These are phyloP conservation scores for Tagetes patula DNA, from an alignment of 129 eudicot genomes.

Conservation along the genomic window DNA sequence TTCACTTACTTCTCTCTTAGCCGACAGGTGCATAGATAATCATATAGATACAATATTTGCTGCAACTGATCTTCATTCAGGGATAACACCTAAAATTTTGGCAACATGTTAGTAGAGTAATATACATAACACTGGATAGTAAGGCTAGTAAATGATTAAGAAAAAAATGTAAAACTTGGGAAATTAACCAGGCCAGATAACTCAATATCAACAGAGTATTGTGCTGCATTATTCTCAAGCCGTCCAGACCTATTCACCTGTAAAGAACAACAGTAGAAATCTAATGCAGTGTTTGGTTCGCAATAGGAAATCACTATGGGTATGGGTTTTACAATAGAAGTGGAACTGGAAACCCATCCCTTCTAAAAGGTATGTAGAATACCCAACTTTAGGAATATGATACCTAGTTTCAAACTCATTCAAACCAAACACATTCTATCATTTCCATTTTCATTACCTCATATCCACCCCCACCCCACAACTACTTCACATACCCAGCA, in stretches of 20 bases:
- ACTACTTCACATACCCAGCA: slow-evolving; percentile 7
- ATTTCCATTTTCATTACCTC: neutral
- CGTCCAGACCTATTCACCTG: slow-evolving; percentile 86
- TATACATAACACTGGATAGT: slow-evolving; percentile 9
- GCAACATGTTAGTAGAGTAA: slow-evolving; percentile 14
- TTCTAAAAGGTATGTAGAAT: neutral
- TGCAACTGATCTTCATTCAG: slow-evolving; percentile 74
- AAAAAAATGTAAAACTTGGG: neutral
- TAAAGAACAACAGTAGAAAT: slow-evolving; percentile 18
- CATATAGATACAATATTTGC: slow-evolving; percentile 64
- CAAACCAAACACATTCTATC: neutral
- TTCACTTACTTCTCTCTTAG: slow-evolving; percentile 52
- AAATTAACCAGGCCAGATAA: slow-evolving; percentile 59
- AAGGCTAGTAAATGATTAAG: neutral
- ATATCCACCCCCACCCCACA: neutral
- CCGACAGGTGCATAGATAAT: slow-evolving; percentile 60
- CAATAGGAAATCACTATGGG: neutral
- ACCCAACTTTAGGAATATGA: neutral
- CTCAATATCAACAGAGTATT: slow-evolving; percentile 66
- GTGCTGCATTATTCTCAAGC: slow-evolving; percentile 78
- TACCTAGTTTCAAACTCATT: neutral
- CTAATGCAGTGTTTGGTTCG: slow-evolving; percentile 1
- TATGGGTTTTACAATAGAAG: neutral
- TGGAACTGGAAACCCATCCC: neutral
- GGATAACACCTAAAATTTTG: slow-evolving; percentile 50